These are phyloP conservation scores for Yamadazyma kanchanaburiensis DNA, from an alignment of 1,139 yeast species.

Conservation along the genomic window DNA sequence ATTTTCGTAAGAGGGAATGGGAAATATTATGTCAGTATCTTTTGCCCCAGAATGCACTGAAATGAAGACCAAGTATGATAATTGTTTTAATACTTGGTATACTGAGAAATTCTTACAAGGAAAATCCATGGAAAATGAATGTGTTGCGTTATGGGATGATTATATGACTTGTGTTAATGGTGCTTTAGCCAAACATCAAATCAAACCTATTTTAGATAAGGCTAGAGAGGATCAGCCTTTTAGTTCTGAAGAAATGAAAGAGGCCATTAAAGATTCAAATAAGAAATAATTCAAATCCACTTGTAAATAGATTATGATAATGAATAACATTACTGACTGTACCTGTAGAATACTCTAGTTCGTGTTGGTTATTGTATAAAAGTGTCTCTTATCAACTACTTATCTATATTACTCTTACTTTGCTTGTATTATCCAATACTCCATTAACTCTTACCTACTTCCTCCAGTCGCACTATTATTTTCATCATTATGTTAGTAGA, in stretches of 20 bases:
- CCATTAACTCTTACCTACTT: too few species aligned
- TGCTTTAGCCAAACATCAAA: slow-evolving; percentile 68
- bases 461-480: not conserved
- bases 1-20: too few species aligned
- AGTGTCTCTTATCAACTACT: too few species aligned
- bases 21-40: slow-evolving; percentile 83
- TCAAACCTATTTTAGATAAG: slow-evolving; percentile 83
- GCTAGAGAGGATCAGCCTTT: slow-evolving; percentile 93
- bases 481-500: slow-evolving; percentile 36
- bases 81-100: slow-evolving; percentile 93
- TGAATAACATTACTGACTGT: too few species aligned
- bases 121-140: slow-evolving; percentile 73
- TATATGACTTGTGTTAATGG: slow-evolving; percentile 83
- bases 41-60: slow-evolving; percentile 97
- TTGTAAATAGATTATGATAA: slow-evolving; percentile 4
- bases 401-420: too few species aligned
- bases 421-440: too few species aligned
- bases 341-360: too few species aligned
- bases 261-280: slow-evolving; percentile 3
- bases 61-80: slow-evolving; percentile 79
- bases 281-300: not conserved
- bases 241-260: slow-evolving; percentile 30
- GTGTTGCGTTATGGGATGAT: slow-evolving; percentile 84
- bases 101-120: slow-evolving; percentile 83
- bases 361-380: too few species aligned